Evolutionary conservation across 2,329 filamentous ascomycete genomes (phyloP), one percentile per base, ranked within the genome.

Genomic region (Didymella keratinophila): DNA sequence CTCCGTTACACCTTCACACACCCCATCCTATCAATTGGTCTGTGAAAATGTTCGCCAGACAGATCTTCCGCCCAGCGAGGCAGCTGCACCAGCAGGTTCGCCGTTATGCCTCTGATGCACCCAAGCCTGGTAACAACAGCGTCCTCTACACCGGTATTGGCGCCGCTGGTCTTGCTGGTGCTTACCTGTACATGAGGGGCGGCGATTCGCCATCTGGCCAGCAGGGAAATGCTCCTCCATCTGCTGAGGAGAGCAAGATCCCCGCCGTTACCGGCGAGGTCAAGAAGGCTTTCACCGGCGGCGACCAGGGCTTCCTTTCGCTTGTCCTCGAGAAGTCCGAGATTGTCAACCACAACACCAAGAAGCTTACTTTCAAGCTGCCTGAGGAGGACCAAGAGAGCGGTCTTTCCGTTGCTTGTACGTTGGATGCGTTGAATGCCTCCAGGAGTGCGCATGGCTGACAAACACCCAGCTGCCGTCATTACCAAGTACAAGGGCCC

Each of bases 261-360:
- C 73, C 78, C 41, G 78, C 75, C 34, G 77, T 77, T 53, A 68
- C 76, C 62, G 75, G 78, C 39, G 50, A 66, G 11, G 79, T 75
- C 56, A 83, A 83, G 74, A 76, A 78, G 64, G 81, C 84, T 57
- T 89, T 98, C 78, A 90, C 85, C 32, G 93, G 94, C 66, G 92
- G 92, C 65, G 92, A 96, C 62, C 93, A 97, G 80, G 93, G 92
- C 67, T 98, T 93, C 80, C 78, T 97, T 64, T 88, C 87, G 62
- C 84, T 98, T 68, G 88, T 90, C 80, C 84, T 98, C 56, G 86
- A 92, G 56, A 87, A 89, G 55, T 85, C 93, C 48, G 90, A 96
- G 80, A 80, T 83, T 44, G 80, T 97, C 81, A 97, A 92, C 83
- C 90, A 93, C 84, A 98, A 98, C 84, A 96, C 93, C 71, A 98